Evolutionary conservation across 1,284 basidiomycete genomes (phyloP).

Genomic region (Cryptococcus amylolentus): DNA sequence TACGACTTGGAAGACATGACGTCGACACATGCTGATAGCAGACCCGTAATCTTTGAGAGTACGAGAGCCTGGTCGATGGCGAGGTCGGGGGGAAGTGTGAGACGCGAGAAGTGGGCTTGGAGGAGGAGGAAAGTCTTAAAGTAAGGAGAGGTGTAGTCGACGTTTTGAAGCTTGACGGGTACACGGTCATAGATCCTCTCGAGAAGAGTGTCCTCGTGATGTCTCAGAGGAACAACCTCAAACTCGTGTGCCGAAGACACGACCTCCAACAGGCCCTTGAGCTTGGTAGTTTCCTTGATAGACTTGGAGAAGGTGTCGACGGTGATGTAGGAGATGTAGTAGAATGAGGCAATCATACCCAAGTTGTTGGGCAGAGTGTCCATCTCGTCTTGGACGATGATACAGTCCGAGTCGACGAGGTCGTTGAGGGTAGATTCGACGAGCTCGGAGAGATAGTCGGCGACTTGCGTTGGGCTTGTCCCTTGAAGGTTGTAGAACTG

Average conservation of each 20-base stretch:
- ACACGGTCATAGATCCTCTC: constrained; percentile 93
- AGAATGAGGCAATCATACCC: constrained; percentile 85
- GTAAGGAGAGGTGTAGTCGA: constrained; percentile 87
- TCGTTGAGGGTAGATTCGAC: constrained; percentile 91
- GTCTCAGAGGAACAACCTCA: constrained; percentile 87
- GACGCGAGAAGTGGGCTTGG: constrained; percentile 92
- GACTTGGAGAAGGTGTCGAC: constrained; percentile 96
- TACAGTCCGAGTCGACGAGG: constrained; percentile 90
- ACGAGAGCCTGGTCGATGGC: constrained; percentile 84
- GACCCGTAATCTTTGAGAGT: constrained; percentile 82
- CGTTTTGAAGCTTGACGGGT: constrained; percentile 84
- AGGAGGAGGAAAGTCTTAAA: constrained; percentile 98
- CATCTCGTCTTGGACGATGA: constrained; percentile 89
- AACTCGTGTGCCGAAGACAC: constrained; percentile 96
- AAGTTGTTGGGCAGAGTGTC: constrained; percentile 86
- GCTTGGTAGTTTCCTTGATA: constrained; percentile 92
- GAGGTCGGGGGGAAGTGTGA: constrained; percentile 87
- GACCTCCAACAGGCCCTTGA: constrained; percentile 94
- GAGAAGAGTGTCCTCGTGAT: constrained; percentile 78
- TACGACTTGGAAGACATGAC: constrained; percentile 97
- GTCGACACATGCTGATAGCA: constrained; percentile 90
- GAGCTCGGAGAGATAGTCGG: constrained; percentile 90
- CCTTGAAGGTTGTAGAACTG: constrained; percentile 88
- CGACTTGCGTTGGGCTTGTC: constrained; percentile 86
- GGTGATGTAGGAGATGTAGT: constrained; percentile 74